Evolutionary conservation across 345 rosid genomes (phyloP).

Genomic region (Geranium brycei): DNA sequence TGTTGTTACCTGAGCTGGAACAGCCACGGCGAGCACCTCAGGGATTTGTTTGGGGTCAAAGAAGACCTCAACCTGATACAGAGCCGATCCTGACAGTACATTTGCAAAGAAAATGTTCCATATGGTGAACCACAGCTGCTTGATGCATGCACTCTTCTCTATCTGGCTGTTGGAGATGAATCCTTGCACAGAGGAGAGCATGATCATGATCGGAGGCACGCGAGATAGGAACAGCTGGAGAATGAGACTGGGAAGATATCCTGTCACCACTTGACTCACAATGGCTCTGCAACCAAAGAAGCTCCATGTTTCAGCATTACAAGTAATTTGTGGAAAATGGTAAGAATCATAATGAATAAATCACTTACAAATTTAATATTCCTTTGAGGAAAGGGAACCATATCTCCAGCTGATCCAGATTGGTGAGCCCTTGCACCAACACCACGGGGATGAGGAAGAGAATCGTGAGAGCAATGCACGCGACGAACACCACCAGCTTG

Average conservation of each 20-base stretch:
- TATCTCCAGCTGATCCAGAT: conserved; percentile 62
- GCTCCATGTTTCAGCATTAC: conserved; percentile 8
- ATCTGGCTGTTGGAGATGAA: conserved; percentile 54
- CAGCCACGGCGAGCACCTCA: conserved; percentile 56
- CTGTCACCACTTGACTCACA: conserved; percentile 63
- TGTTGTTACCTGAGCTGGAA: conserved; percentile 65
- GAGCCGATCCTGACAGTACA: conserved; percentile 69
- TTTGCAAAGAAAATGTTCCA: conserved; percentile 90
- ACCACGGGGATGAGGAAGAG: conserved; percentile 67
- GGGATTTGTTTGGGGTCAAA: conserved; percentile 78
- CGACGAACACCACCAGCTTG: conserved; percentile 39
- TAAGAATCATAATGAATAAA: neutral
- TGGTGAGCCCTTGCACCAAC: conserved; percentile 83
- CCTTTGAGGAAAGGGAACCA: conserved; percentile 69
- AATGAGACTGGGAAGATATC: conserved; percentile 83
- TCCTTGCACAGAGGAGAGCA: conserved; percentile 73
- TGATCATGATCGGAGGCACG: conserved; percentile 63
- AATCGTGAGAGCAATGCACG: conserved; percentile 44
- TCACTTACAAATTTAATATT: conserved; percentile 55
- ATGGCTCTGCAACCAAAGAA: conserved; percentile 42
- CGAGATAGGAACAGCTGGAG: conserved; percentile 47
- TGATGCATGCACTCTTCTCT: conserved; percentile 65
- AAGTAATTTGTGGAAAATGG: neutral
- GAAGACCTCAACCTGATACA: conserved; percentile 44
- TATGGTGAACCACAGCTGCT: conserved; percentile 50